Evolutionary conservation across 2,329 filamentous ascomycete genomes (phyloP), one percentile per base, ranked within the genome.

Genomic region (Akanthomyces lecanii): DNA sequence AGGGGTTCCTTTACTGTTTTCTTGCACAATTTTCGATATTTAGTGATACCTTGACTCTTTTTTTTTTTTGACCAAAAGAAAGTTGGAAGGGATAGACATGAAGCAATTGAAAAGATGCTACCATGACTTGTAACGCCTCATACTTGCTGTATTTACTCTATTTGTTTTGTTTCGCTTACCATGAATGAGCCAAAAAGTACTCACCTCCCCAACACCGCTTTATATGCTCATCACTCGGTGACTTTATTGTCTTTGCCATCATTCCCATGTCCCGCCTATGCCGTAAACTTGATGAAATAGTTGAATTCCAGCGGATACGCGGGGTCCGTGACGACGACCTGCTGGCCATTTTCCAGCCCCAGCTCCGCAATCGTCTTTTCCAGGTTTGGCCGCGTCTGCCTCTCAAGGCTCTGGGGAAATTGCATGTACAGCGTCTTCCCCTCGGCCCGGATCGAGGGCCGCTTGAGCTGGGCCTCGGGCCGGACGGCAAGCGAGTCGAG

Each of bases 381-480:
- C 66, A 99, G 78, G 72, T 99, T 98, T 1, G 87, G 85, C 61
- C 91, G 82, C 1, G 94, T 97, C 77, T 92, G 85, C 77, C 92
- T 86, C 72, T 97, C 91, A 61, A 99, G 78, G 66, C 90, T 86
- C 6, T 88, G 86, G 1, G 95, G 92, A 33, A 84, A 87, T 68
- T 92, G 92, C 82, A 96, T 95, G 75, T 97, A 99, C 50, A 99
- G 81, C 4, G 91, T 95, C 79, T 90, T 95, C 61, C 85, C 85
- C 69, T 94, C 88, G 0, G 80, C 81, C 55, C 92, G 85, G 68
- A 99, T 84, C 7, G 91, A 96, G 0, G 95, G 94, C 73, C 92
- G 93, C 82, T 97, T 98, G 61, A 99, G 82, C 76, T 98, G 95
- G 63, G 92, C 88, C 74, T 97, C 94, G 2, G 95, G 91, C 67